Evolutionary conservation across 352 stramenopile species (phyloP).

Genomic region (Blastocystis hominis): DNA sequence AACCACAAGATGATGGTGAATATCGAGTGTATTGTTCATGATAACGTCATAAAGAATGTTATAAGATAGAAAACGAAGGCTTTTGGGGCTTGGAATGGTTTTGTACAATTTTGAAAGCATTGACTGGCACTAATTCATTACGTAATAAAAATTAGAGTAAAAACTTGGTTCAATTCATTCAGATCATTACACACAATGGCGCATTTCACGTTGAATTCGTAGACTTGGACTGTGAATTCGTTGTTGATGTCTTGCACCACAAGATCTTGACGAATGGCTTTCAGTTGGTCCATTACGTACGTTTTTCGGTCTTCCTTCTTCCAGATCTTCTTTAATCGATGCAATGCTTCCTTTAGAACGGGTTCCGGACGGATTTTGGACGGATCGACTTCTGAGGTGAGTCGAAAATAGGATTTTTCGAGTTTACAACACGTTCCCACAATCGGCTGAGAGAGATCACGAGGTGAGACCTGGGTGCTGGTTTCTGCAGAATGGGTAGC

Average conservation of each 20-base stretch:
- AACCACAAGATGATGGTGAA: neutral
- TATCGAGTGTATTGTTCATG: neutral
- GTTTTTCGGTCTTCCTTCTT: neutral
- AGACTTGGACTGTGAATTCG: slow-evolving; percentile 87
- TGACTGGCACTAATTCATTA: neutral
- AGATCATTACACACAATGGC: slow-evolving; percentile 72
- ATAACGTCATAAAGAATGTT: slow-evolving; percentile 9
- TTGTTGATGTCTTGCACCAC: slow-evolving; percentile 91
- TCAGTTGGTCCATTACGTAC: slow-evolving; percentile 84
- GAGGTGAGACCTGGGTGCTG: neutral
- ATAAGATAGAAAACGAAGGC: slow-evolving; percentile 9
- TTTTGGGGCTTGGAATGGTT: neutral
- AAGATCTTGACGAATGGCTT: slow-evolving; percentile 95
- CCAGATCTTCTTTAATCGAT: slow-evolving; percentile 18
- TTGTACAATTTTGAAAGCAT: slow-evolving; percentile 20
- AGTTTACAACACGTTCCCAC: neutral
- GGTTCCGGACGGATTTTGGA: slow-evolving; percentile 15
- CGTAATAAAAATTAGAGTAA: no score
- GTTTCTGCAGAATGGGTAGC: neutral
- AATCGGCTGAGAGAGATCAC: neutral
- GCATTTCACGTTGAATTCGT: slow-evolving; percentile 89
- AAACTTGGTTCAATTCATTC: slow-evolving; percentile 53
- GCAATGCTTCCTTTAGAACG: slow-evolving; percentile 10
- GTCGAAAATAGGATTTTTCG: slow-evolving; percentile 45
- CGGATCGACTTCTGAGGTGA: neutral